Conservation (phyloP, 306 rosid species). For the Glycine tomentella region DNA sequence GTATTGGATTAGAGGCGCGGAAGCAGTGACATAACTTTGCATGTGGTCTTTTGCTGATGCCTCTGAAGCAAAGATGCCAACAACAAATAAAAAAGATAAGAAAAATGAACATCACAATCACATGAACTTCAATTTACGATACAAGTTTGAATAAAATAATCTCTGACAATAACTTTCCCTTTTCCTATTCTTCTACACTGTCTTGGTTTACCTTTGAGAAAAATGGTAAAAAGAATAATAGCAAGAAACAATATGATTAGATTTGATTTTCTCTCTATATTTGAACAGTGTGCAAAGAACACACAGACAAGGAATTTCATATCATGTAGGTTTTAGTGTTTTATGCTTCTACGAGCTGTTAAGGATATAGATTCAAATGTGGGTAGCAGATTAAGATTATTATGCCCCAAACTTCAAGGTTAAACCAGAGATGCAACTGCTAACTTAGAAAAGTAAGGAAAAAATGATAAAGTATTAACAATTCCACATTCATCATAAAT, state of each 20-base stretch:
- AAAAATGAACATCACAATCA: conserved; percentile 20
- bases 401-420: neutral
- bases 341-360: neutral
- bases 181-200: neutral
- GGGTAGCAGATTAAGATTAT: conserved; percentile 1
- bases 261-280: neutral
- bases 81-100: neutral
- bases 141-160: conserved; percentile 20
- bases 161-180: neutral
- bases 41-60: conserved; percentile 73
- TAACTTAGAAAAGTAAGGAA: neutral
- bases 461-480: neutral
- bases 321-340: conserved; percentile 6
- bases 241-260: conserved; percentile 22
- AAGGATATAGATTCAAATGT: neutral
- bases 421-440: conserved; percentile 24
- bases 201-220: neutral
- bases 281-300: conserved; percentile 25
- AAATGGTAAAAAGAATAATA: neutral
- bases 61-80: conserved; percentile 57
- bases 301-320: neutral
- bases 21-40: conserved; percentile 74
- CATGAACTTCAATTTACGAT: conserved; percentile 37
- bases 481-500: neutral
- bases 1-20: conserved; percentile 68